Evolutionary conservation across 805 yeast genomes (phyloP), one percentile per base, ranked within the genome.

Genomic region (Nakazawaea ernobii): DNA sequence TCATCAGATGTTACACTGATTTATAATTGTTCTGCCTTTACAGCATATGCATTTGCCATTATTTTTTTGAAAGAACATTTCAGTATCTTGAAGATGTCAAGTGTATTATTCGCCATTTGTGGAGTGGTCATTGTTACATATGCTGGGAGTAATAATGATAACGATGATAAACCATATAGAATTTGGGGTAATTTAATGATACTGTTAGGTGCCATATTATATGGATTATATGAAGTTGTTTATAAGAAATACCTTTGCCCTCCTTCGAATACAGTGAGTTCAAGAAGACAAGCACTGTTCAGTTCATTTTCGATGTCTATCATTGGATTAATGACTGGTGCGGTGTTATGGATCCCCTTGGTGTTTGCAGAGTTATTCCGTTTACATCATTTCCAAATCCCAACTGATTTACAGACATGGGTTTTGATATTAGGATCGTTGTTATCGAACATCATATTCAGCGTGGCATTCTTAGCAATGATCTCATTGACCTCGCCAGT

Each of bases 401-500:
- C 86, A 15, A 58, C 68, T 0, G 56, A 65, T 7, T 58, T 69
- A 0, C 56, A 56, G 2, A 65, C 61, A 6, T 73, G 83, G 75
- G 38, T 60, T 6, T 71, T 69, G 48, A 72, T 86, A 7, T 9
- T 61, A 1, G 61, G 77, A 2, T 84, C 92, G 1, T 68, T 84
- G 1, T 49, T 77, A 1, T 74, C 85, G 14, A 89, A 89, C 60
- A 66, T 86, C 53, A 55, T 76, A 1, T 88, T 86, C 61, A 82
- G 88, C 33, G 82, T 84, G 7, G 70, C 85, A 30, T 88, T 89
- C 55, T 70, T 88, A 49, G 75, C 89, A 2, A 67, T 88, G 53
- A 86, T 88, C 86, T 82, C 95, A 0, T 72, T 88, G 48, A 88
- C 96, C 0, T 82, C 86, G 3, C 96, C 96, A 0, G 95, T 89